Evolutionary conservation across 129 eudicot species (phyloP).

Genomic region (Centaurea solstitialis): DNA sequence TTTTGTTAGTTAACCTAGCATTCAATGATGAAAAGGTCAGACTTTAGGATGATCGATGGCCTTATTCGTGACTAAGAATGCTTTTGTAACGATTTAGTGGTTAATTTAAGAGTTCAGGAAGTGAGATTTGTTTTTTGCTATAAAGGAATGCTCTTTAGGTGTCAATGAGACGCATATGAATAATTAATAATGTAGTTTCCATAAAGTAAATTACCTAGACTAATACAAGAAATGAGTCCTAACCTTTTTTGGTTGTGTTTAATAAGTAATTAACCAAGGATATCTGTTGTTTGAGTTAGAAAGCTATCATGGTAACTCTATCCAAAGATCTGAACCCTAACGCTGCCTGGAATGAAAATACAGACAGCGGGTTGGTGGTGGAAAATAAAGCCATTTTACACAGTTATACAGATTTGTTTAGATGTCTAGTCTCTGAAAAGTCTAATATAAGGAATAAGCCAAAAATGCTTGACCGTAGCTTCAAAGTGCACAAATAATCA

Average conservation of each 20-base stretch:
- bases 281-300: not conserved
- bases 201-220: not conserved
- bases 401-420: no score
- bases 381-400: not conserved
- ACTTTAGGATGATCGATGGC: not conserved
- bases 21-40: not conserved
- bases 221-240: not conserved
- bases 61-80: not conserved
- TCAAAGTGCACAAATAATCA: no score
- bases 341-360: not conserved
- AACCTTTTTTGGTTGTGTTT: not conserved
- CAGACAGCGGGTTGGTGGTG: not conserved
- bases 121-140: slow-evolving; percentile 11
- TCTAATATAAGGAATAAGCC: no score
- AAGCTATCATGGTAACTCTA: not conserved
- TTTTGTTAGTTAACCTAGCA: not conserved
- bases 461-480: no score
- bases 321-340: not conserved
- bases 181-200: not conserved
- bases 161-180: not conserved
- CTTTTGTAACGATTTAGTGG: slow-evolving; percentile 7
- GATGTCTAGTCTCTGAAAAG: no score
- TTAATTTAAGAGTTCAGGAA: not conserved
- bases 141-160: not conserved
- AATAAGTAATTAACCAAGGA: not conserved